phyloP scores from a whole-genome alignment of 352 stramenopile species.

The Globisporangium paddicum region DNA sequence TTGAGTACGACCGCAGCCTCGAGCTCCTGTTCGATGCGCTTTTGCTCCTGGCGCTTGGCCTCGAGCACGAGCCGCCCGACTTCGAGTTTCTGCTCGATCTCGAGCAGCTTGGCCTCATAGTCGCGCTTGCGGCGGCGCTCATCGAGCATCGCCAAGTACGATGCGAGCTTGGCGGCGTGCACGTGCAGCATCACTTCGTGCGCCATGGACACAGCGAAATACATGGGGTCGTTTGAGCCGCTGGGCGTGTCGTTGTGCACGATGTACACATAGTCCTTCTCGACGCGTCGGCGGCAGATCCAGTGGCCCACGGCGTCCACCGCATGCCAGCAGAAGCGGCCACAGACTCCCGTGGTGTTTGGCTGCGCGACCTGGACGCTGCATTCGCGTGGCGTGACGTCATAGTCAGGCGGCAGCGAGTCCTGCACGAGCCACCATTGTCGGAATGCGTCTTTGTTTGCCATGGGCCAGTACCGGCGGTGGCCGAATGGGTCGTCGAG shows the following conservation, averaged over 20 bases:
- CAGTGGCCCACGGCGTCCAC: conserved; percentile 22
- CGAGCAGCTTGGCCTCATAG: conserved; percentile 47
- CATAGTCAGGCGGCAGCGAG: conserved; percentile 31
- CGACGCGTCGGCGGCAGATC: conserved; percentile 37
- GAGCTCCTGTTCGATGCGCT: conserved; percentile 50
- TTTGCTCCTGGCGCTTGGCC: conserved; percentile 60
- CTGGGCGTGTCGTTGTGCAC: conserved; percentile 39
- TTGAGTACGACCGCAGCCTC: conserved; percentile 26
- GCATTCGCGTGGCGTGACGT: conserved; percentile 44
- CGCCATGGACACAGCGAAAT: conserved; percentile 44
- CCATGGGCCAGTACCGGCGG: conserved; percentile 43
- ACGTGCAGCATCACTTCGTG: conserved; percentile 57
- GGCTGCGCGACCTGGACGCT: conserved; percentile 44
- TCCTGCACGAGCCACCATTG: conserved; percentile 30
- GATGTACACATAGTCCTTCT: conserved; percentile 55
- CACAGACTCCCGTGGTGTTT: conserved; percentile 51
- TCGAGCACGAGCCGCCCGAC: conserved; percentile 43
- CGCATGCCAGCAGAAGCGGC: conserved; percentile 66
- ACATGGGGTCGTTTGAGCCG: conserved; percentile 33
- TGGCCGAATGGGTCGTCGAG: conserved; percentile 38
- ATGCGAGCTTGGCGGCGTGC: conserved; percentile 28
- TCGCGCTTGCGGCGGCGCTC: conserved; percentile 37
- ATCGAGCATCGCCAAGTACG: conserved; percentile 39
- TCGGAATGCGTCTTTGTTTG: conserved; percentile 40
- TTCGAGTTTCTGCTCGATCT: conserved; percentile 70